Conservation (phyloP, 768 basidiomycete species). For the Kwoniella mangroviensis region DNA sequence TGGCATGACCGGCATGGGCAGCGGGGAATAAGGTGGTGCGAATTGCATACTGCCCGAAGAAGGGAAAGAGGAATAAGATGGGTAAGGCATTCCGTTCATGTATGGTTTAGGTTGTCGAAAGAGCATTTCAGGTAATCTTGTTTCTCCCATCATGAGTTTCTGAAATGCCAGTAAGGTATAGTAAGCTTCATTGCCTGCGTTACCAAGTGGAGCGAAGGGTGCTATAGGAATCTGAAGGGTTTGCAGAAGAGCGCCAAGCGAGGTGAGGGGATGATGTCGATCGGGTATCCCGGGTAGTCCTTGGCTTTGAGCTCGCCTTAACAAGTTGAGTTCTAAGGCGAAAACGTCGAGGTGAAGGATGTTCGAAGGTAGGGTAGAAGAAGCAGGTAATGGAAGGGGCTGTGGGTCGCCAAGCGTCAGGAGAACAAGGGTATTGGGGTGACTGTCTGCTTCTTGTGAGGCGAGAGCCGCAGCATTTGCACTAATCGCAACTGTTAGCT, state of each 20-base stretch:
- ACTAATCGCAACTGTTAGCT: constrained; percentile 29
- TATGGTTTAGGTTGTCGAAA: constrained; percentile 31
- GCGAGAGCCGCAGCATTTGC: constrained; percentile 52
- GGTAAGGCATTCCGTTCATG: constrained; percentile 8
- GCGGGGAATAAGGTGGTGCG: constrained; percentile 8
- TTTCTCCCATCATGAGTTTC: constrained; percentile 54
- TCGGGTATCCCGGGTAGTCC: constrained; percentile 41
- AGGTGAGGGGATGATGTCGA: constrained; percentile 39
- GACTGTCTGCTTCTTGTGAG: constrained; percentile 49
- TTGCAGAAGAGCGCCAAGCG: constrained; percentile 43
- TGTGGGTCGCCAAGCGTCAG: constrained; percentile 46
- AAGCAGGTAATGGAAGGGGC: constrained; percentile 41
- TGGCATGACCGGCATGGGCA: constrained; percentile 22
- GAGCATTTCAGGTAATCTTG: constrained; percentile 42
- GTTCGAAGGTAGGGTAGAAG: constrained; percentile 52
- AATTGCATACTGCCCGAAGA: constrained; percentile 14
- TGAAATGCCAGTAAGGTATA: constrained; percentile 55
- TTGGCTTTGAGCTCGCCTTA: constrained; percentile 44
- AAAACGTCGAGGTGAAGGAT: constrained; percentile 53
- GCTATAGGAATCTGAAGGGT: constrained; percentile 51
- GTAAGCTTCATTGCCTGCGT: constrained; percentile 57
- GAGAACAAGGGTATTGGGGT: constrained; percentile 53
- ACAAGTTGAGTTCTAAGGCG: constrained; percentile 49
- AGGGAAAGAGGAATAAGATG: constrained; percentile 12
- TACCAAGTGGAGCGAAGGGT: constrained; percentile 49